Conservation (phyloP, 2,329 filamentous ascomycete genomes). For the Aureobasidium namibiae region DNA sequence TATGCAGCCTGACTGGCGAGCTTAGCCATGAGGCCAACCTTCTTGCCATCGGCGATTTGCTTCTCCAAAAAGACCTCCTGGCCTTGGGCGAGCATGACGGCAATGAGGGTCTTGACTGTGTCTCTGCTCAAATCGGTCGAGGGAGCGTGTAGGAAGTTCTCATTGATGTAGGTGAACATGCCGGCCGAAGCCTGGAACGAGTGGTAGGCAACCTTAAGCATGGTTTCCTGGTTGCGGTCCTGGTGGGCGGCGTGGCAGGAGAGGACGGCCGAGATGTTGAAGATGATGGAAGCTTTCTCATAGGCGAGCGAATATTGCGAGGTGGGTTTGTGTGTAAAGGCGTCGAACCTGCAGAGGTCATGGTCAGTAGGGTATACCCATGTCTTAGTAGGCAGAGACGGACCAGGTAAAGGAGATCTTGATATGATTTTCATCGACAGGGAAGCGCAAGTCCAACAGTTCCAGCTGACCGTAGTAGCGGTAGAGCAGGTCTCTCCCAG, state of each 20-base stretch:
- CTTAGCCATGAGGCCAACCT: conserved; percentile 84
- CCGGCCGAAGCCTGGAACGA: conserved; percentile 96
- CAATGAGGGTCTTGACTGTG: conserved; percentile 89
- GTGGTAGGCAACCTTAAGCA: conserved; percentile 93
- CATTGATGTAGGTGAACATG: conserved; percentile 99
- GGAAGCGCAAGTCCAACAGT: conserved; percentile 86
- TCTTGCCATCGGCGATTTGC: conserved; percentile 87
- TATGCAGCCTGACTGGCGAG: conserved; percentile 84
- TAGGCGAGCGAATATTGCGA: conserved; percentile 94
- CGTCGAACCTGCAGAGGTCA: conserved; percentile 72
- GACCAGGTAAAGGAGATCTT: conserved; percentile 99
- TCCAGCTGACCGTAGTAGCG: conserved; percentile 97
- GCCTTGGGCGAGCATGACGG: conserved; percentile 86
- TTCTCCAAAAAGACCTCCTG: conserved; percentile 98
- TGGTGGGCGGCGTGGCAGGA: conserved; percentile 93
- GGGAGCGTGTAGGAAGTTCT: conserved; percentile 96
- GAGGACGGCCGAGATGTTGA: conserved; percentile 95
- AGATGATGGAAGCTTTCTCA: conserved; percentile 98
- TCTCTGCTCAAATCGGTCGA: conserved; percentile 93
- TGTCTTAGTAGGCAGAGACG: conserved; percentile 18
- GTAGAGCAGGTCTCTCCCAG: conserved; percentile 86
- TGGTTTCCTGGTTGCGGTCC: conserved; percentile 82
- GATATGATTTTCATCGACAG: conserved; percentile 97
- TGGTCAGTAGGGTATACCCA: not conserved
- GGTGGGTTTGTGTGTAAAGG: conserved; percentile 98